Base-by-base conservation (phyloP, 805 yeast species). In the Cyberlindnera samutprakarnensis region DNA sequence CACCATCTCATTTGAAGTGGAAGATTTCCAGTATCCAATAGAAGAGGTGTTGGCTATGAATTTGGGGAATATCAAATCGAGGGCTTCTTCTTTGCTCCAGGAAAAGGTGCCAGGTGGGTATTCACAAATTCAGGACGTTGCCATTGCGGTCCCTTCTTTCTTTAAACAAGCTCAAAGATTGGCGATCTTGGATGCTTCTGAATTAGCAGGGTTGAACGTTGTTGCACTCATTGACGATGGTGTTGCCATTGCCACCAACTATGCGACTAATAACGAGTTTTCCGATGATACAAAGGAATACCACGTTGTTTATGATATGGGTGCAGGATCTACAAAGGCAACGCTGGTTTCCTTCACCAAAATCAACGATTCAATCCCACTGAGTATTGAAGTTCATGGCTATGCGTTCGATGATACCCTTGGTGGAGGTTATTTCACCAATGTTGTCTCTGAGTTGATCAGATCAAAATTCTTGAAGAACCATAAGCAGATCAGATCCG, bases 1-100 rank as follows among this genome's bases (percentile, higher is more conserved):
- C 32, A 64, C 85, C 1, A 59, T 85, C 26, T 68, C 77, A n/a
- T 64, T 84, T 42, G 46, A 58, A 3, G 50, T 74, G n/a, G 68
- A 66, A 24, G 64, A 65, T 32, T 64, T 66, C 3, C 54, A 62
- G 18, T 74, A 64, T 34, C 61, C 79, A 4, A 66, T 78, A 10
- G 96, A 92, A 57, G 96, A 92, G 54, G 51, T 83, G 1, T 56
- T 81, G 20, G 96, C 94, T 7, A 90, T 92, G 98, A 64, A 70
- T 31, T 60, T 90, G 33, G 68, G 68, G 32, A 81, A 85, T 33
- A 64, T 82, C 40, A 72, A 72, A 36, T 44, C 52, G 4, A 69
- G 95, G 33, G 94, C 94, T 4, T 65, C 77, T 32, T 56, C 54
- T 1, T 64, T 77, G 31, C 69, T 92, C 55, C 64, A 68, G 20